Base-by-base conservation (phyloP, 1,284 basidiomycete genomes). In the Stygiomarasmius scandens region DNA sequence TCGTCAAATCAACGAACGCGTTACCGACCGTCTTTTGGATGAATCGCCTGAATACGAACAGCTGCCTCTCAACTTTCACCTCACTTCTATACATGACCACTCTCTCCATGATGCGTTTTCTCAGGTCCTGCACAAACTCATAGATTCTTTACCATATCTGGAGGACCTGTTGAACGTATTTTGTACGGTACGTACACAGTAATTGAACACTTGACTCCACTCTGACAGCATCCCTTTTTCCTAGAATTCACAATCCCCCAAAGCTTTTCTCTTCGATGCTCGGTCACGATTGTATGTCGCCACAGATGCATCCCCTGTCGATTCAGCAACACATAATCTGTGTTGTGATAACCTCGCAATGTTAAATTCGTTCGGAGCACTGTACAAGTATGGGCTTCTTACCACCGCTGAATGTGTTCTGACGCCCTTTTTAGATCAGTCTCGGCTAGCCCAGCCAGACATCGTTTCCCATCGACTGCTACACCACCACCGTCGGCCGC, bases 201-300 rank as follows among this genome's bases (percentile, higher is more conserved):
- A 2, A 52, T 38, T 1, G 22, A 2, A 16, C 32, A 1, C 51
- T 50, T 25, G 45, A 22, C 47, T 59, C 62, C 45, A 55, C 22
- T 49, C 23, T 50, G 56, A 25, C 16, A 3, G 38, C n/a, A 45
- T n/a, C 11, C 12, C 24, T 29, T 9, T 34, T n/a, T 52, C 32
- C 49, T 67, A 95, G 88, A 93, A 94, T 60, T 95, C 92, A 1
- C 90, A 92, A 65, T 90, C 95, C 46, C 89, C 93, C 41, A 98
- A 97, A 71, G 92, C 93, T 0, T 98, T 96, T 71, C 74, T 98
- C 11, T 98, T 98, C 66, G 96, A 99, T 69, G 86, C 87, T 3
- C 83, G 83, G 4, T 93, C 93, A 19, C 83, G 93, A 53, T 80
- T 98, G 32, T 96, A 95, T 66, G 82, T 98, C 20, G 95, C 61